phyloP scores from a whole-genome alignment of 2,329 filamentous ascomycete species.

The Alternaria incomplexa region DNA sequence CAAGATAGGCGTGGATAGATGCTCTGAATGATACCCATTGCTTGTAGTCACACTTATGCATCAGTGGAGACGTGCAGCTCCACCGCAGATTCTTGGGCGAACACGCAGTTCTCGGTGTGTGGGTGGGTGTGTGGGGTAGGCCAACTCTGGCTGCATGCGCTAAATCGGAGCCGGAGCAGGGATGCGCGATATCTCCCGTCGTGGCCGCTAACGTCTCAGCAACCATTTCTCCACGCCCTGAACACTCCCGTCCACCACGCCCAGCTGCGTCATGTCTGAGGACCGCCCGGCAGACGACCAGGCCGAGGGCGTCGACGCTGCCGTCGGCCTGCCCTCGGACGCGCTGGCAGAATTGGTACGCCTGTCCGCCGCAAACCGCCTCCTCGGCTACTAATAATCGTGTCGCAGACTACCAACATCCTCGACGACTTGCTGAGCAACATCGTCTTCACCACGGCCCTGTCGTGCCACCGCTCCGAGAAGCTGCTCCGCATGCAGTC shows the following conservation, averaged over 20 bases:
- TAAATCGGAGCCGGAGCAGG: conserved; percentile 20
- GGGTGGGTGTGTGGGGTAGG: conserved; percentile 12
- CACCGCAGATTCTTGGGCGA: not conserved
- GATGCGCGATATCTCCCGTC: conserved; percentile 26
- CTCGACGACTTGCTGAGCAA: conserved; percentile 79
- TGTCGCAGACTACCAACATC: conserved; percentile 52
- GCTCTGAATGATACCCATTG: not conserved
- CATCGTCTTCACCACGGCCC: conserved; percentile 74
- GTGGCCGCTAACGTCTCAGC: conserved; percentile 31
- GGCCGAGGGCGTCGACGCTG: conserved; percentile 31
- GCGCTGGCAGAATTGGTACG: conserved; percentile 43
- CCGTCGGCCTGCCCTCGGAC: conserved; percentile 35
- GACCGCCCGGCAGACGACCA: conserved; percentile 40
- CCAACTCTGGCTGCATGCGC: conserved; percentile 18
- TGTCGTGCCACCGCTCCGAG: conserved; percentile 78
- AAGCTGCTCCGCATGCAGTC: conserved; percentile 72
- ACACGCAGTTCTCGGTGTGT: conserved; percentile 8
- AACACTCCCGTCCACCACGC: conserved; percentile 21
- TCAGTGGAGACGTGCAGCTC: not conserved
- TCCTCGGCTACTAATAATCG: conserved; percentile 25
- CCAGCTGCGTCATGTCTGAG: conserved; percentile 43
- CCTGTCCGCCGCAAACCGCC: conserved; percentile 7
- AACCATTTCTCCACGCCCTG: conserved; percentile 20
- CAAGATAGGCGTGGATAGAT: not conserved
- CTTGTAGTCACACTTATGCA: not conserved